phyloP scores from a whole-genome alignment of 495 filamentous ascomycete species.

The Oidiodendron maius region DNA sequence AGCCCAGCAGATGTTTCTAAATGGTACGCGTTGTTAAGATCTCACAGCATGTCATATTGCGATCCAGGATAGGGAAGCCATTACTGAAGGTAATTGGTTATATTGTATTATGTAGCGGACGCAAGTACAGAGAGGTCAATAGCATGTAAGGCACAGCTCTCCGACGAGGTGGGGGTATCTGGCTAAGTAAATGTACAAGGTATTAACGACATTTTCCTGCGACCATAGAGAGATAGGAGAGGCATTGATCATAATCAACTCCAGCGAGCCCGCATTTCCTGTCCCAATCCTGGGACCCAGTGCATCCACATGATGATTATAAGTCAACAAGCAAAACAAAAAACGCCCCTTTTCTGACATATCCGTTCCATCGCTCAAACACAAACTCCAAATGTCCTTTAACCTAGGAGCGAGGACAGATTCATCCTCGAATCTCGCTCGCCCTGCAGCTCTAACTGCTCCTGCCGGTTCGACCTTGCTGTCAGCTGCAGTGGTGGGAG shows the following conservation, averaged over 20 bases:
- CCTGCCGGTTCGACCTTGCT: conserved; percentile 1
- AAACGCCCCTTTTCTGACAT: background rate
- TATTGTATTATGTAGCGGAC: no score
- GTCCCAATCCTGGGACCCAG: no score
- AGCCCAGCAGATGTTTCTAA: no score
- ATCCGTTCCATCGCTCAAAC: background rate
- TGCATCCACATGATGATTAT: background rate
- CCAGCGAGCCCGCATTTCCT: background rate
- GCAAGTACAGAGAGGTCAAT: no score
- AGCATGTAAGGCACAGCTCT: background rate
- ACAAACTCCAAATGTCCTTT: background rate
- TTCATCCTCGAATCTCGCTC: conserved; percentile 23
- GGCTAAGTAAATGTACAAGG: conserved; percentile 18
- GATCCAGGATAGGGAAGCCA: no score
- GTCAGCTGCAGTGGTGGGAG: conserved; percentile 18
- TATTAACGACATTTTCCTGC: conserved; percentile 14
- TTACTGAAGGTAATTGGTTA: no score
- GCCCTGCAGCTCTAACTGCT: background rate
- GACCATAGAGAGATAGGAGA: conserved; percentile 6
- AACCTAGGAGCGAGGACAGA: conserved; percentile 18
- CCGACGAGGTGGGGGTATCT: conserved; percentile 15
- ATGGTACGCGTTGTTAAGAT: no score
- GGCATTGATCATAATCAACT: conserved; percentile 13
- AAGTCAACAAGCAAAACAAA: background rate
- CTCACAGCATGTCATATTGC: no score